Evolutionary conservation across 306 rosid genomes (phyloP).

Genomic region (Dryas octopetala): DNA sequence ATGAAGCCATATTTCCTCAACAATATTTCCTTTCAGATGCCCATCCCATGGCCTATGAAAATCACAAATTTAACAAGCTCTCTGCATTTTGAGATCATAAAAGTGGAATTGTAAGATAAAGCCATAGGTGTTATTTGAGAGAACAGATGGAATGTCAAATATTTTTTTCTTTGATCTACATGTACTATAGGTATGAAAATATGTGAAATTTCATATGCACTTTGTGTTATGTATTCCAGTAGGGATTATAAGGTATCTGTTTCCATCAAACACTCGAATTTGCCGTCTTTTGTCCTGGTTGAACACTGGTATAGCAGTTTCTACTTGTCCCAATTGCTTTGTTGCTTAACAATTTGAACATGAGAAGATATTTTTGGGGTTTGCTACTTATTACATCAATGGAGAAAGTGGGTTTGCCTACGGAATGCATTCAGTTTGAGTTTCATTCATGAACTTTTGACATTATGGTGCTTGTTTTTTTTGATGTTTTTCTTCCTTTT

Average conservation of each 20-base stretch:
- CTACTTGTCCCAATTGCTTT: background rate
- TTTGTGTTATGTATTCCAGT: no score
- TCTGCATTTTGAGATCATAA: background rate
- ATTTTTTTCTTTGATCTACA: background rate
- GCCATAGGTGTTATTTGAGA: background rate
- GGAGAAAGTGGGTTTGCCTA: background rate
- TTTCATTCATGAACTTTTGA: background rate
- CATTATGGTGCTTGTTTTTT: background rate
- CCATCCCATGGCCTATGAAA: background rate
- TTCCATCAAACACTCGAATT: background rate
- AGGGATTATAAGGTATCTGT: background rate
- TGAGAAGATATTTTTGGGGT: background rate
- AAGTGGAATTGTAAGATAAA: background rate
- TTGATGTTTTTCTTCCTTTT: constrained; percentile 25
- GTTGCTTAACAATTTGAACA: background rate
- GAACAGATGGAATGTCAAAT: background rate
- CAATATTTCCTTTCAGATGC: background rate
- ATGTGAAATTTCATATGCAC: background rate
- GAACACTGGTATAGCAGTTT: background rate
- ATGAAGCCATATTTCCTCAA: background rate
- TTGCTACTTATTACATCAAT: background rate
- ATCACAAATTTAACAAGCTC: background rate
- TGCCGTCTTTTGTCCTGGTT: background rate
- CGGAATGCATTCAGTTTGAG: background rate
- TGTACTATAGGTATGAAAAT: background rate